Evolutionary conservation across 176 grass and related monocot genomes (phyloP), one percentile per base, ranked within the genome.

Genomic region (Luzula sylvatica): DNA sequence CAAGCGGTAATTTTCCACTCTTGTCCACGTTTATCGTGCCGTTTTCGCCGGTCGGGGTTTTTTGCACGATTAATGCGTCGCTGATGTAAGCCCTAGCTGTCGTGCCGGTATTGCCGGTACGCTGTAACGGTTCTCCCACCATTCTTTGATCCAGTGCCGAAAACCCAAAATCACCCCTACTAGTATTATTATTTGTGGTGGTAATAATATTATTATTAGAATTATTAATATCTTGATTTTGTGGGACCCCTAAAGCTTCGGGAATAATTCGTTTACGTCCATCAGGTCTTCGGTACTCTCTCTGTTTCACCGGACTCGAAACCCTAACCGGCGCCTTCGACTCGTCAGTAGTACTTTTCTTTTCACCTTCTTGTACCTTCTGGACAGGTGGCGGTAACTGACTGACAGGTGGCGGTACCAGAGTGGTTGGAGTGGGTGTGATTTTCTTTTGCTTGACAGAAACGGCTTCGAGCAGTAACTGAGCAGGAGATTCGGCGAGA

Each of bases 241-340:
- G 68, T 20, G 85, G 78, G 75, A 89, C 83, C 46, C 92, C 92
- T 13, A 98, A 80, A 26, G 92, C 92, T 83, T 98, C 81, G 15
- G 92, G 92, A 64, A 98, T 98, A 73, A 98, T 98, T 77, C 92
- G 78, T 79, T 86, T 90, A 53, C 92, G 77, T 6, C 92, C 92
- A 76, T 98, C 92, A 68, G 92, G 77, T 43, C 92, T 80, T 15
- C 85, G 58, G 26, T 98, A 98, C 62, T 90, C 92, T 56, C 85
- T 98, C 65, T 98, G 92, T 66, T 86, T 98, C 27, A 89, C 81
- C 40, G 85, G 92, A 69, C 80, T 95, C 69, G 80, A 73, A 62
- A 86, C 47, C 16, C 49, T 58, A 46, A 53, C 58, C 69, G 69
- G 66, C n/a, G n/a, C n/a, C 66, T 82, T 89, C 58, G 65, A 66